These are phyloP conservation scores for Diospyros kaki DNA, from an alignment of 148 eudicot genomes.

Conservation along the genomic window DNA sequence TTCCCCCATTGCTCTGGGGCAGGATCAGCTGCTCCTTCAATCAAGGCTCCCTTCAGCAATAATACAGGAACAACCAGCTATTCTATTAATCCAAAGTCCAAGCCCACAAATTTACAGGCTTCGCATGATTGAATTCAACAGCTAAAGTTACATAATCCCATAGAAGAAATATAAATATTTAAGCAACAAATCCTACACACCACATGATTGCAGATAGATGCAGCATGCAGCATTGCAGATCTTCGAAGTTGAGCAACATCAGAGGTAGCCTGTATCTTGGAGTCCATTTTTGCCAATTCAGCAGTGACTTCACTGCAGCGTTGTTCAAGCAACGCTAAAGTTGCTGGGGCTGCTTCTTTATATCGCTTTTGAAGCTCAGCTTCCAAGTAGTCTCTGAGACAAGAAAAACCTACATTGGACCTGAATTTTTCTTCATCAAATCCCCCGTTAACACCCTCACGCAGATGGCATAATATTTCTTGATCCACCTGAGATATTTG, in stretches of 20 bases:
- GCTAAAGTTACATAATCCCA: not conserved
- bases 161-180: not conserved
- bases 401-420: slow-evolving; percentile 71
- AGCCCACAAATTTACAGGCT: not conserved
- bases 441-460: slow-evolving; percentile 86
- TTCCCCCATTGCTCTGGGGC: slow-evolving; percentile 97
- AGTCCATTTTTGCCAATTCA: slow-evolving; percentile 70
- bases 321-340: slow-evolving; percentile 88
- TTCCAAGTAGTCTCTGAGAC: slow-evolving; percentile 82
- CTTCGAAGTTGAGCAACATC: slow-evolving; percentile 87
- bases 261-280: slow-evolving; percentile 81
- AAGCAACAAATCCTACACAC: slow-evolving; percentile 33
- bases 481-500: slow-evolving; percentile 84
- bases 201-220: slow-evolving; percentile 82
- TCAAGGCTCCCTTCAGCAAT: slow-evolving; percentile 64
- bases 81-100: not conserved
- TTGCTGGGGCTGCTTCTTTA: slow-evolving; percentile 96
- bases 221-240: slow-evolving; percentile 84
- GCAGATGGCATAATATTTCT: slow-evolving; percentile 62
- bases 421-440: slow-evolving; percentile 90
- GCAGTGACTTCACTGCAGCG: slow-evolving; percentile 79
- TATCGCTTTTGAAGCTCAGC: slow-evolving; percentile 91
- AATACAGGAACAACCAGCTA: slow-evolving; percentile 11
- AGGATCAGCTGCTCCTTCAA: slow-evolving; percentile 97
- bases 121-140: not conserved